Conservation (phyloP, 2,329 filamentous ascomycete genomes). For the Aspergillus pseudonomiae region DNA sequence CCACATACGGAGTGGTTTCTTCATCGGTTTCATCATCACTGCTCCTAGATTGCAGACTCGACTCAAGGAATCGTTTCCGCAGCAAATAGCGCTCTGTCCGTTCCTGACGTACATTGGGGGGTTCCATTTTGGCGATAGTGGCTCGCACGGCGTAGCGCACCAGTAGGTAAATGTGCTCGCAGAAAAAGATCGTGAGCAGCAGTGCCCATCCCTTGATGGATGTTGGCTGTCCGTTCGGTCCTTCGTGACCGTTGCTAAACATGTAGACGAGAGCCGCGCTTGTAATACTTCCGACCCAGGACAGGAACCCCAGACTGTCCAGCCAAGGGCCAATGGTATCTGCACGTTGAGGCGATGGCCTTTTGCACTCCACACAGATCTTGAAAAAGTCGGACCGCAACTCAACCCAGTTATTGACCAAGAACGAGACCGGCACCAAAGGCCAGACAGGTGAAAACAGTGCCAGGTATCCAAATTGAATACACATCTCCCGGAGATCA, state of each 20-base stretch:
- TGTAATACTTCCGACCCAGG: constrained; percentile 91
- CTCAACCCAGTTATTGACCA: constrained; percentile 96
- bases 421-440: constrained; percentile 81
- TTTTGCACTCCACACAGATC: constrained; percentile 86
- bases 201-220: constrained; percentile 79
- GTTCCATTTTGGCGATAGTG: constrained; percentile 79
- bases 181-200: constrained; percentile 78
- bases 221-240: constrained; percentile 46
- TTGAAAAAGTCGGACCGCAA: constrained; percentile 93
- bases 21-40: constrained; percentile 25
- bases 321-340: constrained; percentile 98
- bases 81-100: constrained; percentile 77
- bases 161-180: constrained; percentile 87
- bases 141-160: constrained; percentile 72
- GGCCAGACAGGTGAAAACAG: constrained; percentile 96
- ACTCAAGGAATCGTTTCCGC: constrained; percentile 74
- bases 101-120: constrained; percentile 83
- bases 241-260: constrained; percentile 70
- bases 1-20: constrained; percentile 1
- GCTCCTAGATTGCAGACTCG: constrained; percentile 25
- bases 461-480: constrained; percentile 86
- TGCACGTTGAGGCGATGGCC: constrained; percentile 84
- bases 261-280: constrained; percentile 87
- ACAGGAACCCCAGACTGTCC: constrained; percentile 80
- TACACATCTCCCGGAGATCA: constrained; percentile 92